Conservation (phyloP, 257 asterid genomes). For the Solanum lycopersicoides region DNA sequence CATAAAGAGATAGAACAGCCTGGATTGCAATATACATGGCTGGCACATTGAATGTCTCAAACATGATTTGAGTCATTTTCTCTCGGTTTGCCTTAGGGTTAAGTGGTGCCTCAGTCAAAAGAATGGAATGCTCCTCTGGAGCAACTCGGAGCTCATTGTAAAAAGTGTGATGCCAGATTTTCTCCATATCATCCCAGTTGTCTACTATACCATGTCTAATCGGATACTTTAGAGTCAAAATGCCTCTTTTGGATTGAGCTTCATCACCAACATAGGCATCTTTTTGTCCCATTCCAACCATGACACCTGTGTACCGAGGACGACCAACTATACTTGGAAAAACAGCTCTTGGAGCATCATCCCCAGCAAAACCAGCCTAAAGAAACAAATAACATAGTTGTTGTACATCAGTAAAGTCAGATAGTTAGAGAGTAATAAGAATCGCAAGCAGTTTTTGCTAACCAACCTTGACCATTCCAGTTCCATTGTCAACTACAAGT, state of each 20-base stretch:
- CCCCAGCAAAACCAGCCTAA: conserved; percentile 12
- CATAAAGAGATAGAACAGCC: conserved; percentile 11
- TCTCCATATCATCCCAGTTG: conserved; percentile 11
- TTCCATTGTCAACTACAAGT: conserved; percentile 8
- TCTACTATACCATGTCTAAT: conserved; percentile 1
- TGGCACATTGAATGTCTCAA: conserved; percentile 5
- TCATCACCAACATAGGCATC: conserved; percentile 11
- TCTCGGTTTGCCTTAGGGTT: conserved; percentile 9
- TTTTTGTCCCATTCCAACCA: conserved; percentile 12
- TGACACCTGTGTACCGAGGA: conserved; percentile 4
- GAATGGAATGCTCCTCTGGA: conserved; percentile 4
- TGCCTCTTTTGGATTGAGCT: conserved; percentile 7
- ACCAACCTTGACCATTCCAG: conserved; percentile 10
- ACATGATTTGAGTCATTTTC: conserved; percentile 7
- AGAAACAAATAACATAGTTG: neutral
- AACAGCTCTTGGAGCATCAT: conserved; percentile 10
- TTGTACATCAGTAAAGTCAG: neutral
- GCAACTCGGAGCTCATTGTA: conserved; percentile 11
- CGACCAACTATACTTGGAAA: conserved; percentile 9
- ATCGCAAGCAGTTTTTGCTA: neutral
- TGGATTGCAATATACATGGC: conserved; percentile 11
- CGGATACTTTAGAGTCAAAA: conserved; percentile 2
- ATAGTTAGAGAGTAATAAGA: neutral
- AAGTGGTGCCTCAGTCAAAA: conserved; percentile 9
- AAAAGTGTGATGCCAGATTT: conserved; percentile 8